Evolutionary conservation across 805 yeast species (phyloP).

Genomic region (Saccharomyces jurei): DNA sequence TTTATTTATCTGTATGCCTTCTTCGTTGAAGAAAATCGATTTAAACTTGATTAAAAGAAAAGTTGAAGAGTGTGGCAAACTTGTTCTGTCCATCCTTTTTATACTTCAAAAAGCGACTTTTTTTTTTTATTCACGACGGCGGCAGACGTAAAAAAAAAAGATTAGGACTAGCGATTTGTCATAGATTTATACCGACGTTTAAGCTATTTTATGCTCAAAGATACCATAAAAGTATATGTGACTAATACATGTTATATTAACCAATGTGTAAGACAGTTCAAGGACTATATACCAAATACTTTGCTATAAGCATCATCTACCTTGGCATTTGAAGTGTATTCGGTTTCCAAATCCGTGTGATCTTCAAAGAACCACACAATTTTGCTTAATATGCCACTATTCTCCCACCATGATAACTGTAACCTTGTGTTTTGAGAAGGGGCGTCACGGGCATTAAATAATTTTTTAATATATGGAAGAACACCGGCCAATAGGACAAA

Average conservation of each 20-base stretch:
- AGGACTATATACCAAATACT: conserved; percentile 13
- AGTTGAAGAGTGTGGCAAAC: background rate
- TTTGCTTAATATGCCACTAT: conserved; percentile 10
- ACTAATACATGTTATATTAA: background rate
- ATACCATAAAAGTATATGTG: background rate
- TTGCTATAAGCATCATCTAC: conserved; percentile 15
- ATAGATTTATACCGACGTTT: background rate
- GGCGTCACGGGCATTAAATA: background rate
- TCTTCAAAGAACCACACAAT: conserved; percentile 19
- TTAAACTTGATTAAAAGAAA: background rate
- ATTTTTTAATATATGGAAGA: background rate
- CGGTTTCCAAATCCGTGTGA: conserved; percentile 3
- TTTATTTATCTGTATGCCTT: background rate
- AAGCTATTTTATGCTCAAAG: background rate
- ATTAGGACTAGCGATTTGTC: background rate
- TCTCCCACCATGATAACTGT: conserved; percentile 21
- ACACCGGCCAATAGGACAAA: background rate
- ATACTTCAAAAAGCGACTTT: background rate
- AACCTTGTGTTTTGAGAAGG: background rate
- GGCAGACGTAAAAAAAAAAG: background rate
- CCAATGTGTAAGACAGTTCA: background rate
- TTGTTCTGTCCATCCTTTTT: background rate
- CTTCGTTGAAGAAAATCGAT: background rate
- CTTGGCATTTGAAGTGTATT: conserved; percentile 1
- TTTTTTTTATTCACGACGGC: background rate